These are phyloP conservation scores for Primulina huaijiensis DNA, from an alignment of 257 asterid genomes.

Conservation along the genomic window DNA sequence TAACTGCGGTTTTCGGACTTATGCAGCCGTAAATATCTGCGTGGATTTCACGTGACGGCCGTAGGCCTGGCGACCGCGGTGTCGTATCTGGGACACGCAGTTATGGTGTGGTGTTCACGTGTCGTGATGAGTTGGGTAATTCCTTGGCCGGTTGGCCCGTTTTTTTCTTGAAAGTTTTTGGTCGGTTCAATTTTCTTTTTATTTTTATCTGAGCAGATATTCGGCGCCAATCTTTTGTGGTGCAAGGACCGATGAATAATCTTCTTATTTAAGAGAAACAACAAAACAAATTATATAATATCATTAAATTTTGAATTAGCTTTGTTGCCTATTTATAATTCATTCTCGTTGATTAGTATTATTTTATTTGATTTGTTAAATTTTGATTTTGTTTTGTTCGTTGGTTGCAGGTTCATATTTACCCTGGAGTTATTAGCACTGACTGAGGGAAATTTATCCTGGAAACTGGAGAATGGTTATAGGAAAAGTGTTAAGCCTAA, in stretches of 20 bases:
- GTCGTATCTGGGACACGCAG: slow-evolving; percentile 1
- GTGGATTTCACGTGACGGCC: slow-evolving; percentile 20
- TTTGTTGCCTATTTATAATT: too few relatives aligned
- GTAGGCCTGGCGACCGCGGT: not conserved
- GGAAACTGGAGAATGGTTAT: too few relatives aligned
- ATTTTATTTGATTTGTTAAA: too few relatives aligned
- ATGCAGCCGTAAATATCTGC: not conserved
- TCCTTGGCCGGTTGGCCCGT: not conserved
- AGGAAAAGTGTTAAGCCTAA: too few relatives aligned
- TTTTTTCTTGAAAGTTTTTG: not conserved
- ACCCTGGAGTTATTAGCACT: too few relatives aligned
- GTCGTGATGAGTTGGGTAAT: not conserved
- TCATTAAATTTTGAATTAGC: not conserved
- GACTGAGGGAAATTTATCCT: too few relatives aligned
- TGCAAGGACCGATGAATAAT: not conserved
- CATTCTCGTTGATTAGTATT: too few relatives aligned
- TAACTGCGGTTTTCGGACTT: slow-evolving; percentile 3
- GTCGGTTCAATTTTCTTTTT: not conserved
- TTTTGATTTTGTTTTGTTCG: too few relatives aligned
- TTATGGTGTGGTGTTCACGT: slow-evolving; percentile 26
- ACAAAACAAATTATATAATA: too few relatives aligned
- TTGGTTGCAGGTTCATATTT: too few relatives aligned
- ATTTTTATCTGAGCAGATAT: not conserved
- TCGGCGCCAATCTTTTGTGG: not conserved
- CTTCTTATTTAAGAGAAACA: too few relatives aligned